These are phyloP conservation scores for Calamus simplicifolius DNA, from an alignment of 176 grass and related monocot genomes.

Conservation along the genomic window DNA sequence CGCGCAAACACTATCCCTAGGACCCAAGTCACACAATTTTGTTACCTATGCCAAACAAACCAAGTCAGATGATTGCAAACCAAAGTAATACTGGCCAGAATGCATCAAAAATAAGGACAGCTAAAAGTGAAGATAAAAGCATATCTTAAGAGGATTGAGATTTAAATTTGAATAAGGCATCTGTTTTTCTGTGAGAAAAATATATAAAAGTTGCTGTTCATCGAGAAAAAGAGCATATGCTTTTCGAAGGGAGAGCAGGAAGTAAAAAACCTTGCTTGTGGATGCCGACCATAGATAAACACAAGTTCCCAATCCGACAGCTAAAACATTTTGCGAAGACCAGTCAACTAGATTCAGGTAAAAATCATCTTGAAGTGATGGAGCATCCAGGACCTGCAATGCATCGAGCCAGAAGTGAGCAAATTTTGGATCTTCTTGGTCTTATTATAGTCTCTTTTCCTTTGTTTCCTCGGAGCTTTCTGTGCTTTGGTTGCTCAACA, in stretches of 20 bases:
- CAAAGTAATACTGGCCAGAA: no score
- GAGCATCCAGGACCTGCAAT: slow-evolving; percentile 74
- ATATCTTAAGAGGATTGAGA: no score
- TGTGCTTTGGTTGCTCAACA: no score
- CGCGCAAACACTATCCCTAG: slow-evolving; percentile 73
- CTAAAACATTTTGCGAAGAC: slow-evolving; percentile 87
- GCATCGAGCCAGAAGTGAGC: neutral
- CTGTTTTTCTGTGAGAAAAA: no score
- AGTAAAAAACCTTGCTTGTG: slow-evolving; percentile 63
- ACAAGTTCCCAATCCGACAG: slow-evolving; percentile 81
- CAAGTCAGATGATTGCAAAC: neutral
- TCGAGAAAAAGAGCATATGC: no score
- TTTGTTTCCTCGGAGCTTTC: no score
- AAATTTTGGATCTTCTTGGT: no score
- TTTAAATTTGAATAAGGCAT: no score
- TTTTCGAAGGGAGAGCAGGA: neutral
- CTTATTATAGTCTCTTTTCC: no score
- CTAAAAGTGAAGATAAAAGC: no score
- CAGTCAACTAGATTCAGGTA: slow-evolving; percentile 97
- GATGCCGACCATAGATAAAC: slow-evolving; percentile 93
- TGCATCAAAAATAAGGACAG: no score
- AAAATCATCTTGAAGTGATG: slow-evolving; percentile 89
- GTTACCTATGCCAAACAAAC: slow-evolving; percentile 41
- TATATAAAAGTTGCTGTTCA: no score
- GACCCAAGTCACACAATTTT: slow-evolving; percentile 81